Evolutionary conservation across 73 alveolate genomes (phyloP).

Genomic region (Breviolum minutum): DNA sequence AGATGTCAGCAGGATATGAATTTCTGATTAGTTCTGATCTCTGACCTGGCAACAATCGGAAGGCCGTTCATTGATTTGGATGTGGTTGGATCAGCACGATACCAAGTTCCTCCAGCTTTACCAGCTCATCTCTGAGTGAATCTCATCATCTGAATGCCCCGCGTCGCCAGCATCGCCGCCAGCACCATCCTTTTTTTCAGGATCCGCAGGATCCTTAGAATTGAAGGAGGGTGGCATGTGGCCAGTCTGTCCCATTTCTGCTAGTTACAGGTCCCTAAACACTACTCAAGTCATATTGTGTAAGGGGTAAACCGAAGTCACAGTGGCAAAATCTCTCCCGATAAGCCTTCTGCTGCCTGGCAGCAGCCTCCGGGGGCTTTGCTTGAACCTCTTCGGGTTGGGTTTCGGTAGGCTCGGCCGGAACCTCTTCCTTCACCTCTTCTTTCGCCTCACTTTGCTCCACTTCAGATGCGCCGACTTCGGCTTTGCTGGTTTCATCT

Average conservation of each 20-base stretch:
- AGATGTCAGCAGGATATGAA: too few relatives aligned
- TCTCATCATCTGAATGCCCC: constrained; percentile 16
- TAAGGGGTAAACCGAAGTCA: too few relatives aligned
- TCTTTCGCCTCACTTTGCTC: background rate
- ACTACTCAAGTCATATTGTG: too few relatives aligned
- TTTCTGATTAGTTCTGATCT: too few relatives aligned
- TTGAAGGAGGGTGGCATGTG: background rate
- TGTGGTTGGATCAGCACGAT: too few relatives aligned
- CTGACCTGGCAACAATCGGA: too few relatives aligned
- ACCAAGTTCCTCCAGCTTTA: background rate
- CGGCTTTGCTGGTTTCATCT: background rate
- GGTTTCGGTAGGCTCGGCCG: background rate
- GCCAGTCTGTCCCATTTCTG: too few relatives aligned
- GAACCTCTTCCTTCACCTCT: background rate
- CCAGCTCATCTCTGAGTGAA: constrained; percentile 60
- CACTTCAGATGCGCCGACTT: background rate
- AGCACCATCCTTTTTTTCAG: background rate
- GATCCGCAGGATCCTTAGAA: background rate
- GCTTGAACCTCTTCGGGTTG: background rate
- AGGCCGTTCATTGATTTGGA: too few relatives aligned
- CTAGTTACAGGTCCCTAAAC: too few relatives aligned
- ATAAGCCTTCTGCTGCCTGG: background rate
- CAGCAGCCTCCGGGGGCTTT: background rate
- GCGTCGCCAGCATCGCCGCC: too few relatives aligned
- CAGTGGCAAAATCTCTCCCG: too few relatives aligned